A percentile compares a stretch with the other conserved stretches of the same genome.
phyloP scores from a whole-genome alignment of 2,329 filamentous ascomycete species.

The Dothideomycetes sp. region DNA sequence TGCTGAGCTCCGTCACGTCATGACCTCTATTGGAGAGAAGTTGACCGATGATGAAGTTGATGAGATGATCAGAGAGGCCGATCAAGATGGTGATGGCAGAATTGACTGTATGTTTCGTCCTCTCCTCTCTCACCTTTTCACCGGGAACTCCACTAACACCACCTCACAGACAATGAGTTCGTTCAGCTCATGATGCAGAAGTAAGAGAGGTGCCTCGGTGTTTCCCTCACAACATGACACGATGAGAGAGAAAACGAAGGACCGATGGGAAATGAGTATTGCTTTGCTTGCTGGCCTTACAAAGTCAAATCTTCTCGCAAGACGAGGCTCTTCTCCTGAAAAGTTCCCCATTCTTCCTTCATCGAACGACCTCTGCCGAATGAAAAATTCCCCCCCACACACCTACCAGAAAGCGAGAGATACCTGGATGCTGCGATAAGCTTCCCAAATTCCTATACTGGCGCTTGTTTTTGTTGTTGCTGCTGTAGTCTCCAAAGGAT shows the following conservation, averaged over 20 bases:
- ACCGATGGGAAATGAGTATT: too few relatives aligned
- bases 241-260: too few relatives aligned
- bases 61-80: slow-evolving; percentile 55
- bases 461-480: too few relatives aligned
- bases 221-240: too few relatives aligned
- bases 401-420: background rate
- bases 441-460: background rate
- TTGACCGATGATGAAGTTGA: slow-evolving; percentile 54
- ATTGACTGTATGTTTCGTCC: slow-evolving; percentile 47
- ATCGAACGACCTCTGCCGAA: too few relatives aligned
- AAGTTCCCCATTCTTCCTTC: too few relatives aligned
- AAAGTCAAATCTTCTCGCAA: too few relatives aligned
- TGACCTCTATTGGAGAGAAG: slow-evolving; percentile 55
- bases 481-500: too few relatives aligned
- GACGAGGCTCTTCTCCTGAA: too few relatives aligned
- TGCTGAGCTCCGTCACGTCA: slow-evolving; percentile 51
- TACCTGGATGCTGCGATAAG: background rate
- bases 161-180: slow-evolving; percentile 40
- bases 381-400: too few relatives aligned
- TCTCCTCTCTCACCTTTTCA: background rate
- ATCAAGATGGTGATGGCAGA: slow-evolving; percentile 52
- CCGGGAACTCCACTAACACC: slow-evolving; percentile 9
- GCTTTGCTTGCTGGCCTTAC: too few relatives aligned
- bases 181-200: slow-evolving; percentile 48
- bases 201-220: slow-evolving; percentile 24